Percentiles rank a stretch among this genome's conserved stretches.
Conservation (phyloP, 495 filamentous ascomycete genomes). For the Penicillium nucicola region DNA sequence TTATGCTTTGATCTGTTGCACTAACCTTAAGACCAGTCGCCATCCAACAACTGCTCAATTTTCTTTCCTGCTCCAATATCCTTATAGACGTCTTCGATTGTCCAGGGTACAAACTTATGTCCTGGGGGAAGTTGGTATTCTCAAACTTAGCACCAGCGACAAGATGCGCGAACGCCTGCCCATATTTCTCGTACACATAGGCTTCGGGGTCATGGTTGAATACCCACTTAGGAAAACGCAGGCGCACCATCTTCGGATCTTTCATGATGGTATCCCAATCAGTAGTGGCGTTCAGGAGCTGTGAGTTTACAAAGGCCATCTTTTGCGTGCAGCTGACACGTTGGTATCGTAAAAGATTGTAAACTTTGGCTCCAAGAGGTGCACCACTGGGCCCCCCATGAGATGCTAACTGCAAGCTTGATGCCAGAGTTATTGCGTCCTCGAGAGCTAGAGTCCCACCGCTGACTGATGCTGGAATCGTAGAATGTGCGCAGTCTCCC, state of each 20-base stretch:
- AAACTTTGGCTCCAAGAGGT: background rate
- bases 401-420: background rate
- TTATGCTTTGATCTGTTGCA: too few relatives aligned
- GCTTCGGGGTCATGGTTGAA: constrained; percentile 60
- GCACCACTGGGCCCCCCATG: background rate
- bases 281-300: background rate
- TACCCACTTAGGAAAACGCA: constrained; percentile 46
- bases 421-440: background rate
- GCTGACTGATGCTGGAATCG: background rate
- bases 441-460: background rate
- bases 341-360: background rate
- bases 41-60: constrained; percentile 21
- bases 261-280: background rate
- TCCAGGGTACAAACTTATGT: constrained; percentile 26
- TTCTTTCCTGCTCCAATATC: constrained; percentile 31
- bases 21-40: constrained; percentile 9
- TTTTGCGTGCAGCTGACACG: background rate
- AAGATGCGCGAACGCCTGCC: constrained; percentile 34
- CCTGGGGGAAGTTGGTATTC: constrained; percentile 31
- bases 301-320: background rate
- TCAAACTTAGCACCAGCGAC: constrained; percentile 19
- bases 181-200: constrained; percentile 55
- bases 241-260: background rate
- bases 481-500: background rate
- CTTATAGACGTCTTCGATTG: constrained; percentile 33